Percentiles rank a stretch among this genome's conserved stretches.
Evolutionary conservation across 2,329 filamentous ascomycete species (phyloP).

Genomic region (Apiospora arundinis): DNA sequence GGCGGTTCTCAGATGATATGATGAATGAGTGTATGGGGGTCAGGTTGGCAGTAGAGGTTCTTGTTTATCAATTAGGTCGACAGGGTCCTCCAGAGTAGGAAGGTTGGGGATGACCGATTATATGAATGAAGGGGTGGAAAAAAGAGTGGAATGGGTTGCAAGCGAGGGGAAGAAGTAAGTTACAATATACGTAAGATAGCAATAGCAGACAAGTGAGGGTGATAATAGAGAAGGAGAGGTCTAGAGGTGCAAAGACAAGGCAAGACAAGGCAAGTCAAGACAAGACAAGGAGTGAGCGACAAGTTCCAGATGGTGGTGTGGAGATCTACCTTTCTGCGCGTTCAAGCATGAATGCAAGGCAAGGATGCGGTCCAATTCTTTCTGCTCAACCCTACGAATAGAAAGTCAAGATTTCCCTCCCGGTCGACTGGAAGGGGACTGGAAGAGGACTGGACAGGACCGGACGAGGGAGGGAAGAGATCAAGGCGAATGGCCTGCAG

Average conservation of each 20-base stretch:
- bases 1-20: neutral
- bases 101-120: constrained; percentile 9
- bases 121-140: constrained; percentile 9
- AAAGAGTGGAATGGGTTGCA: constrained; percentile 11
- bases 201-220: neutral
- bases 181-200: constrained; percentile 11
- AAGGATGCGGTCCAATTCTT: neutral
- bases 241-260: neutral
- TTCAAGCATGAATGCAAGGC: constrained; percentile 12
- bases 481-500: neutral
- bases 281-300: constrained; percentile 14
- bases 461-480: neutral
- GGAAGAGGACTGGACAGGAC: neutral
- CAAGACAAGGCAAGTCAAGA: neutral
- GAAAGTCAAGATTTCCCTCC: neutral
- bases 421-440: neutral
- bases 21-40: constrained; percentile 7
- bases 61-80: constrained; percentile 9
- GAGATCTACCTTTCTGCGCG: neutral
- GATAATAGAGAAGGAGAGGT: constrained; percentile 1
- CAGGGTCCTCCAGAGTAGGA: constrained; percentile 1
- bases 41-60: neutral
- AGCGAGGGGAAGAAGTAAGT: constrained; percentile 16
- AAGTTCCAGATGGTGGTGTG: constrained; percentile 11
- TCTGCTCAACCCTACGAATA: neutral